Conservation (phyloP, 1,284 basidiomycete genomes). For the Moesziomyces parantarcticus region DNA sequence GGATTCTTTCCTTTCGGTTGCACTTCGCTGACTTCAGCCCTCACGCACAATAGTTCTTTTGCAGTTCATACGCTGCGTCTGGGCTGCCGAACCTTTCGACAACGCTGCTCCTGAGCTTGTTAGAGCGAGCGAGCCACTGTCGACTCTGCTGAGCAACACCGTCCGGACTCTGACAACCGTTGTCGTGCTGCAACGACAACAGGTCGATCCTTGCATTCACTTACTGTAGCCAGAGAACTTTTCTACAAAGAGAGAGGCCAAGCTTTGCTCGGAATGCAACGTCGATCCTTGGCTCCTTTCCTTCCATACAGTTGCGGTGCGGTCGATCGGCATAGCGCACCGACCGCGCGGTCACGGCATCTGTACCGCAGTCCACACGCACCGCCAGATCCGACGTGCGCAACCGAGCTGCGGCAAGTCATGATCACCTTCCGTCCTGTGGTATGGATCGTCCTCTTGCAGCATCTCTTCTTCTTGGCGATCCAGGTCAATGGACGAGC, state of each 20-base stretch:
- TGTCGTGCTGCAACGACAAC: not conserved
- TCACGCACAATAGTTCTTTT: not conserved
- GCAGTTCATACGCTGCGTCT: too few relatives aligned
- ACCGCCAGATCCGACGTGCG: not conserved
- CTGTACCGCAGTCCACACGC: not conserved
- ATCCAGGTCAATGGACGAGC: not conserved
- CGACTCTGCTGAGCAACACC: not conserved
- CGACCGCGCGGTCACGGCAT: not conserved
- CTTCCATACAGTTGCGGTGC: too few relatives aligned
- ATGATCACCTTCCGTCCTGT: not conserved
- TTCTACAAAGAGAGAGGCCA: not conserved
- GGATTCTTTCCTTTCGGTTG: not conserved
- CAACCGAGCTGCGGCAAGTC: not conserved
- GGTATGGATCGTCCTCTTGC: not conserved
- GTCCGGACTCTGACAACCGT: not conserved
- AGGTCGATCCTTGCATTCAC: not conserved
- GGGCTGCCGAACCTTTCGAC: too few relatives aligned
- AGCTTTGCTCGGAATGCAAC: not conserved
- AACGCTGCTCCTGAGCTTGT: not conserved
- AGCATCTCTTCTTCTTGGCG: not conserved
- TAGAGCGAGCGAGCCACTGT: not conserved
- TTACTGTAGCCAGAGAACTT: not conserved
- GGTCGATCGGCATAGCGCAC: too few relatives aligned
- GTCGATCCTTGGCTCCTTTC: not conserved
- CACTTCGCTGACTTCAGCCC: not conserved